Evolutionary conservation across 1,284 basidiomycete genomes (phyloP), one percentile per base, ranked within the genome.

Genomic region (Cystobasidium pallidum): DNA sequence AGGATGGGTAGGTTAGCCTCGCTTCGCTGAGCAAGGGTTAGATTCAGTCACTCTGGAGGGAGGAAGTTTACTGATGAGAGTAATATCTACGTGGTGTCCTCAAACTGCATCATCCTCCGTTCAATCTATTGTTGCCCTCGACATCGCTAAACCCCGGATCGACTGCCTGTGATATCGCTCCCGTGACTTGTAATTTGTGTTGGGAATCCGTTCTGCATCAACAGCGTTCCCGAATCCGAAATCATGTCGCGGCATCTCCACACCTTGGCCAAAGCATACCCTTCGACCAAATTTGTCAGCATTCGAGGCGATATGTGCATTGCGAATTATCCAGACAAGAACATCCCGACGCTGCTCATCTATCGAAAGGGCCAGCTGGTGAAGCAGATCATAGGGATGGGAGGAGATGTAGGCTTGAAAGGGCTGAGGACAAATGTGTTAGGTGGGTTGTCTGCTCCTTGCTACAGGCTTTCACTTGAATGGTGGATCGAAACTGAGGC

Each of bases 291-390:
- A 82, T 98, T 99, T 78, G 91, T 98, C 74, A 92, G 91, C 43
- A 98, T 99, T 77, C 88, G 95, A 1, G 94, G 94, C 34, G 88
- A 92, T 82, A 92, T 95, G 81, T 98, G 95, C 83, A 97, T 99
- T 77, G 89, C 92, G 28, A 91, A 98, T 81, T 90, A 98, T 63
- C 95, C 95, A 8, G 95, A 98, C 78, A 85, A 87, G 47, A 89
- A 94, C 72, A 82, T 94, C 57, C 96, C 95, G 0, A 98, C 95
- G 83, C 83, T 99, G 70, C 88, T 99, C 75, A 84, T 97, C 45
- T 99, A 99, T 82, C 87, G 91, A 51, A 90, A 90, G 75, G 96
- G 96, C 19, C 90, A 95, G 58, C 89, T 98, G 70, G 84, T 86
- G 64, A 89, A 92, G 70, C 93, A 98, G 80, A 85, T 96, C 24